A percentile compares a stretch with the other conserved stretches of the same genome.
These are phyloP conservation scores for Pilobolus umbonatus DNA, from an alignment of 192 early-diverging fungal species.

Conservation along the genomic window DNA sequence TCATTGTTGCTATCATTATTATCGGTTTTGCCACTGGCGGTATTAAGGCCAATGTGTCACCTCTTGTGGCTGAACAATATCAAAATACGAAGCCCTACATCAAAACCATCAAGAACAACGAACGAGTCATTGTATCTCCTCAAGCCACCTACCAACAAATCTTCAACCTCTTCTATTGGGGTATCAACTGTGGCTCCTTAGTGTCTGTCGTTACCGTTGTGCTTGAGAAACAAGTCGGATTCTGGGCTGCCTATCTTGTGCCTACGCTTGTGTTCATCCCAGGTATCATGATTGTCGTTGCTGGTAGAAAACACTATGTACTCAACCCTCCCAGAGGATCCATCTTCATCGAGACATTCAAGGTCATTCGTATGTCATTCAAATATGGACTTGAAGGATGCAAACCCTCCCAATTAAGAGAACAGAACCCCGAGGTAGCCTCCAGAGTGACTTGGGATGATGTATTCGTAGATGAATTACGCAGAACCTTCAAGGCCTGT, in stretches of 20 bases:
- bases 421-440: conserved; percentile 17
- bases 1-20: conserved; percentile 61
- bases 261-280: conserved; percentile 48
- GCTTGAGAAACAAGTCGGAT: conserved; percentile 51
- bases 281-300: conserved; percentile 43
- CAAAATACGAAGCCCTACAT: conserved; percentile 49
- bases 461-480: conserved; percentile 62
- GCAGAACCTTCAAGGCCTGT: conserved; percentile 54
- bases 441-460: conserved; percentile 53
- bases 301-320: conserved; percentile 43
- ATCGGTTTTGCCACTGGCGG: conserved; percentile 57
- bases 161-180: conserved; percentile 81
- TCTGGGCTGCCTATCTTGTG: conserved; percentile 50
- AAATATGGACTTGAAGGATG: conserved; percentile 44
- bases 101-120: conserved; percentile 39
- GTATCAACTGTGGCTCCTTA: conserved; percentile 64
- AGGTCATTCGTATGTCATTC: conserved; percentile 35
- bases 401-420: conserved; percentile 50
- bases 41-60: conserved; percentile 70
- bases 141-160: conserved; percentile 65
- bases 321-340: conserved; percentile 53
- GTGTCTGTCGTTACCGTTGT: conserved; percentile 45
- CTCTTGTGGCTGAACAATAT: conserved; percentile 70
- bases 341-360: conserved; percentile 45
- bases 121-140: conserved; percentile 59